Conservation (phyloP, 2,329 filamentous ascomycete species). For the Penicillium concentricum region DNA sequence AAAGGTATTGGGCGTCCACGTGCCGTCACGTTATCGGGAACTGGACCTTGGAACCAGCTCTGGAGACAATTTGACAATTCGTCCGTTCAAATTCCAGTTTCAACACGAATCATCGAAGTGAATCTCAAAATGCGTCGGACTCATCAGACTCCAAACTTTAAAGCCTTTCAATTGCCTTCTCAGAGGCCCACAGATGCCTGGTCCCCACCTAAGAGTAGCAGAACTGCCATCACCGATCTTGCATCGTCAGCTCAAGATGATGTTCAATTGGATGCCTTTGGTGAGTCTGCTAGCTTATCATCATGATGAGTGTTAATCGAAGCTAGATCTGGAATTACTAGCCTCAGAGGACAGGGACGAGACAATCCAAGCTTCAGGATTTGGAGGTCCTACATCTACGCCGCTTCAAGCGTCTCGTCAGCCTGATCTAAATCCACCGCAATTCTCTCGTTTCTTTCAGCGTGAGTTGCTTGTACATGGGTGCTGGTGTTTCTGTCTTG, state of each 20-base stretch:
- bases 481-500: not conserved
- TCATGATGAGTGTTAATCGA: not conserved
- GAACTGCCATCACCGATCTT: slow-evolving; percentile 17
- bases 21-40: slow-evolving; percentile 9
- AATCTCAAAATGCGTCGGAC: slow-evolving; percentile 20
- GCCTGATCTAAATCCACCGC: slow-evolving; percentile 1
- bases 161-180: slow-evolving; percentile 8
- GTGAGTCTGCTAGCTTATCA: slow-evolving; percentile 32
- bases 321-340: slow-evolving; percentile 39
- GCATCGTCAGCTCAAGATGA: slow-evolving; percentile 17
- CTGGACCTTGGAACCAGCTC: not conserved
- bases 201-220: slow-evolving; percentile 9
- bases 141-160: slow-evolving; percentile 1
- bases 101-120: not conserved
- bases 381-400: not conserved
- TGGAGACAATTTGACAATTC: not conserved
- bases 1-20: not conserved
- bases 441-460: slow-evolving; percentile 31
- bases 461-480: slow-evolving; percentile 21
- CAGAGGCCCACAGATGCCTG: slow-evolving; percentile 12
- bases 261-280: slow-evolving; percentile 50
- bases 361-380: not conserved
- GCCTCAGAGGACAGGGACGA: slow-evolving; percentile 28
- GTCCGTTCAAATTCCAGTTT: not conserved
- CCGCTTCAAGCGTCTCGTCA: not conserved